Evolutionary conservation across 176 grass and related monocot species (phyloP), one percentile per base, ranked within the genome.

Genomic region (Rhipidocladum racemiflorum): DNA sequence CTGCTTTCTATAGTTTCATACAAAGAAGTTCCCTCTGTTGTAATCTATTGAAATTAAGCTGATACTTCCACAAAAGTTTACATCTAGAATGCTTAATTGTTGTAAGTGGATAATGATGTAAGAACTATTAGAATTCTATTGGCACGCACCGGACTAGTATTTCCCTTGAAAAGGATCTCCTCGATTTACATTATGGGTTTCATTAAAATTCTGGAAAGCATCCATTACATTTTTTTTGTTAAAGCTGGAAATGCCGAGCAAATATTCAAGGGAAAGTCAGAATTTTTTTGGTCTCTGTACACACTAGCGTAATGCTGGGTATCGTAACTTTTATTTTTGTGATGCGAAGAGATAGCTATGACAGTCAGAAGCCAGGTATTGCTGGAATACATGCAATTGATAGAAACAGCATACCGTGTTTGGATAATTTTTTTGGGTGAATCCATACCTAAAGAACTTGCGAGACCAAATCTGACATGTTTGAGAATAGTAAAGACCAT

Each of bases 371-470:
- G 45, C 16, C 20, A 44, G 17, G 17, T 6, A 34, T 45, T 44
- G 18, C 39, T 76, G 67, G 67, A 44, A 43, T 53, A 2, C 14
- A 65, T 74, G 0, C 27, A 48, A 17, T 24, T 42, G 29, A 74
- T 55, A 75, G 35, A 40, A 24, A 59, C 8, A 55, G 6, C 50
- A 39, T 43, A 55, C 36, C 9, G 20, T 68, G 38, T 23, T 53
- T 18, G 49, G 49, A 53, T 49, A 13, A 13, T 14, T 7, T 18
- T 54, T 82, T 82, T 44, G 56, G 34, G 42, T 62, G 20, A 82
- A 49, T 25, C 28, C 27, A 35, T 77, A 20, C 17, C 66, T 59
- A 64, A 45, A 79, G 28, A 68, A 88, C 81, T 67, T 17, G 9
- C 13, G 17, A 71, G 53, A 69, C 45, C 25, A 63, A 54, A 70